phyloP scores from a whole-genome alignment of 202 grass and related monocot species.

The Cymbopogon flexuosus region DNA sequence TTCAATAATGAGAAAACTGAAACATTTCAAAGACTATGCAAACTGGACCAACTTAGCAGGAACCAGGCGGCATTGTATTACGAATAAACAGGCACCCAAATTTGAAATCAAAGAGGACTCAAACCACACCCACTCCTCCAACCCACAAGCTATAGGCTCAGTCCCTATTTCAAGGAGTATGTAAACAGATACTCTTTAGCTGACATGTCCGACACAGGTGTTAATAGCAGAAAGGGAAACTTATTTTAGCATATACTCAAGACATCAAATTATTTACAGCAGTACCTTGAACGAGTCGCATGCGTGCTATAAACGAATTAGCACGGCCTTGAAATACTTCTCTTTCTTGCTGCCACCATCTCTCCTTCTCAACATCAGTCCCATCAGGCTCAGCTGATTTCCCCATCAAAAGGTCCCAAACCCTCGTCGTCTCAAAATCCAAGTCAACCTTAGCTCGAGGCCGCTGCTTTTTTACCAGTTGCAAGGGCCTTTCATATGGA shows the following conservation, averaged over 20 bases:
- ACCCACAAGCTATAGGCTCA: not conserved
- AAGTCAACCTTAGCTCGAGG: constrained; percentile 66
- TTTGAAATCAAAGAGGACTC: not conserved
- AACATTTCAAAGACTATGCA: not conserved
- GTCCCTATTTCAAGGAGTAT: not conserved
- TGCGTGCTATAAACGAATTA: constrained; percentile 61
- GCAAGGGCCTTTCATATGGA: constrained; percentile 38
- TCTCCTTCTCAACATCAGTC: constrained; percentile 48
- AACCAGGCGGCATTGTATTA: not conserved
- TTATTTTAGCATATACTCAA: constrained; percentile 18
- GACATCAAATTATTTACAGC: not conserved
- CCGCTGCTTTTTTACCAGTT: constrained; percentile 45
- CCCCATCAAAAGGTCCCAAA: constrained; percentile 77
- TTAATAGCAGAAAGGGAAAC: constrained; percentile 1
- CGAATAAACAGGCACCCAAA: not conserved
- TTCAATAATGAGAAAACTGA: not conserved
- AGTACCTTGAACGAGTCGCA: constrained; percentile 75
- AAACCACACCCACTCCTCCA: not conserved
- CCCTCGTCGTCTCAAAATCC: constrained; percentile 64
- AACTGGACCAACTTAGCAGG: not conserved
- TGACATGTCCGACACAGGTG: not conserved
- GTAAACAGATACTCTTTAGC: not conserved
- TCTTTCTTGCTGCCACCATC: constrained; percentile 67
- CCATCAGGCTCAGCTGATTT: constrained; percentile 42
- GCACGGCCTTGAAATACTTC: constrained; percentile 55